Conservation (phyloP, 192 early-diverging fungal species). For the Spizellomyces sp. region DNA sequence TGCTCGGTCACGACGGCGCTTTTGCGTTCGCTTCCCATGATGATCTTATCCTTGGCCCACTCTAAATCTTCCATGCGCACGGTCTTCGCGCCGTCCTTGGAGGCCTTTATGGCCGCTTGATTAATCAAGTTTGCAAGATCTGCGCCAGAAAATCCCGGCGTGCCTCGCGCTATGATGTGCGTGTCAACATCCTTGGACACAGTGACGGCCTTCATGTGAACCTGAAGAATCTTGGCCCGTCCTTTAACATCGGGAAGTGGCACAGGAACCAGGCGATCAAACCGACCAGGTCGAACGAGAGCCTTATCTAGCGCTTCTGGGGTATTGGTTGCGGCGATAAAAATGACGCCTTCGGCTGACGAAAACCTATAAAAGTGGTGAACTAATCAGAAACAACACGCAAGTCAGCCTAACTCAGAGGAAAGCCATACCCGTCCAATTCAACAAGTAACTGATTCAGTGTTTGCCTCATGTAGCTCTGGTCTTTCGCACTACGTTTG, state of each 20-base stretch:
- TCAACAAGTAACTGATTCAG: slow-evolving; percentile 99
- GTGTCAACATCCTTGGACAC: slow-evolving; percentile 77
- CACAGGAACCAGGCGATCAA: slow-evolving; percentile 93
- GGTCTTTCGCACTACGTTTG: slow-evolving; percentile 90
- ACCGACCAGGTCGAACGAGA: slow-evolving; percentile 93
- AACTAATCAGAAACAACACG: neutral
- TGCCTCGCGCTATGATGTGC: slow-evolving; percentile 87
- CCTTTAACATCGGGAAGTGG: slow-evolving; percentile 97
- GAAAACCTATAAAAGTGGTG: slow-evolving; percentile 56
- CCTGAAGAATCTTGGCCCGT: slow-evolving; percentile 86
- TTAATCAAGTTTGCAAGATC: slow-evolving; percentile 97
- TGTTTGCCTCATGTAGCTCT: slow-evolving; percentile 97
- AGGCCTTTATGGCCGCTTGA: slow-evolving; percentile 94
- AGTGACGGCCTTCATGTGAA: slow-evolving; percentile 82
- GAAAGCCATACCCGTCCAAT: slow-evolving; percentile 73
- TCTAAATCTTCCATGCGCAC: slow-evolving; percentile 88
- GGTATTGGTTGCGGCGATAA: slow-evolving; percentile 99
- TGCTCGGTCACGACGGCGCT: slow-evolving; percentile 90
- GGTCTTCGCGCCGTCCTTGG: slow-evolving; percentile 70
- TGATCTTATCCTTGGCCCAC: slow-evolving; percentile 97
- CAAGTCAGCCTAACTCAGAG: slow-evolving; percentile 4
- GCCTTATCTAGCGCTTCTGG: slow-evolving; percentile 97
- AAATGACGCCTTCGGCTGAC: slow-evolving; percentile 93
- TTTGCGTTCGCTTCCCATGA: slow-evolving; percentile 97
- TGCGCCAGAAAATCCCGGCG: slow-evolving; percentile 99